Evolutionary conservation across 805 yeast genomes (phyloP), one percentile per base, ranked within the genome.

Genomic region (Ogataea degrootiae): DNA sequence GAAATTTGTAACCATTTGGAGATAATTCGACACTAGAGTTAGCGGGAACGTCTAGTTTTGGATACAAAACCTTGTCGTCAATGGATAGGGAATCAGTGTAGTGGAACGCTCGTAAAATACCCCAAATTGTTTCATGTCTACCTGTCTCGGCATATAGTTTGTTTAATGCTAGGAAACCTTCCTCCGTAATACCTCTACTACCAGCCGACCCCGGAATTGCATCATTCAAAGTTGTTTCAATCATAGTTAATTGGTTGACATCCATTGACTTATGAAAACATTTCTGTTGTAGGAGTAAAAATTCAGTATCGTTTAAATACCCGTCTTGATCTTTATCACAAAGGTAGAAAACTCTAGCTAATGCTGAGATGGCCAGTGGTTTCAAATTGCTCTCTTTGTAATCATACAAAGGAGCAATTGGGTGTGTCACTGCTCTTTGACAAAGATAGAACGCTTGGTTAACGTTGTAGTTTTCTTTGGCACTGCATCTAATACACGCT

Each of bases 71-170:
- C 48, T 80, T 79, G 52, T 89, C 96, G 54, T 82, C 83, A 29
- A 94, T 73, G 0, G 97, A 88, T 5, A 94, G 70, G 0, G 97
- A 90, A 60, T 94, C 94, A 0, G 98, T 92, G 60, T 94, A 94
- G 60, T 88, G 87, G 64, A 87, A 94, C 0, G 90, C 77, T 44
- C 99, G 67, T 23, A 94, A 63, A 19, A 94, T 88, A 0, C 96
- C 96, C 99, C 99, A 94, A 0, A 89, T 85, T 0, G 98, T 94
- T 62, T 94, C 99, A 63, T 94, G 98, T 33, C 98, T 72, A 0
- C 99, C 99, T 35, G 80, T 79, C 55, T 89, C 96, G 1, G 95
- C 96, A 63, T 86, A 94, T 23, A 87, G 67, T 59, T 84, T 86
- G 65, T 88, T 90, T 45, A 94, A 69, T 0, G 80, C 69, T 3